Evolutionary conservation across 2,329 filamentous ascomycete species (phyloP), one percentile per base, ranked within the genome.

Genomic region (Trichoderma sp.): DNA sequence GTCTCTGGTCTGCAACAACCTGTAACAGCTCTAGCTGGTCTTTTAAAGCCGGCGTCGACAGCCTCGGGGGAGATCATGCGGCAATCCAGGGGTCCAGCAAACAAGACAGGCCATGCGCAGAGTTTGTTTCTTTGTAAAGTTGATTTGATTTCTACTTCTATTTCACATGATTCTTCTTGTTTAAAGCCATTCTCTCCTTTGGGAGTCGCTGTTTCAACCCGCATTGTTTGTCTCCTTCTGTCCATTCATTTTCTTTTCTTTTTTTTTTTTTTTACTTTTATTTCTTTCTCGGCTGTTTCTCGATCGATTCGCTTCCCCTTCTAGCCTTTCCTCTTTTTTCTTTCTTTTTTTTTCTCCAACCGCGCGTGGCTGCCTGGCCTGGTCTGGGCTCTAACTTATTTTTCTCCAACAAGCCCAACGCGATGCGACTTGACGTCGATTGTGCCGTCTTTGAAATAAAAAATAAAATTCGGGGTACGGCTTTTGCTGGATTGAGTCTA

Each of bases 391-490:
- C 7, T 10, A n/a, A 16, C 18, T 26, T 54, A 5, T 14, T 39
- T 39, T 66, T 66, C 63, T 66, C 28, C 63, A 65, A 65, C 32
- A 66, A 55, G 52, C 63, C 63, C 63, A 58, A 66, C 63, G 39
- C 39, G 63, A 46, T 58, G 63, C 51, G 63, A 34, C 63, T 66
- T 66, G 63, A 55, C 63, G 52, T 66, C 26, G 52, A 46, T 34
- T 54, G 16, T 39, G 60, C 30, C 13, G 16, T 2, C n/a, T n/a
- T 13, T 5, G 30, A 54, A n/a, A 52, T 14, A 26, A 26, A 26
- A 26, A 26, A 26, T 26, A 26, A 49, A 56, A 56, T 65, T 32
- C 43, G 61, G 51, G 59, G 37, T 32, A 54, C 46, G 46, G n/a
- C 8, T n/a, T 21, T 49, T 49, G 46, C 46, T 24, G 39, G 39